Evolutionary conservation across 495 filamentous ascomycete genomes (phyloP).

Genomic region (Talaromyces thailandensis): DNA sequence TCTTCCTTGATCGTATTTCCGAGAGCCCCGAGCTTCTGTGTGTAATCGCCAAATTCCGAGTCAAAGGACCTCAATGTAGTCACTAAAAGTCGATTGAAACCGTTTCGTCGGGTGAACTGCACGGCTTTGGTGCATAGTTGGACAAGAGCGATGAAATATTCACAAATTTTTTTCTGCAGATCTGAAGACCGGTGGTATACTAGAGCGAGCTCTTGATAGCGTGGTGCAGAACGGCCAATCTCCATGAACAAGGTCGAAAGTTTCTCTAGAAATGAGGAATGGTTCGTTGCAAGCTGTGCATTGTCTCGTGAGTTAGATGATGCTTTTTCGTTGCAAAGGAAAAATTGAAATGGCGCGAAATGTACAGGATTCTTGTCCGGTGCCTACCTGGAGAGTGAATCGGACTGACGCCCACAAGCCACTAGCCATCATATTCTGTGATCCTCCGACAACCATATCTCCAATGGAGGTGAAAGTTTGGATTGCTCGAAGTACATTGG

Average conservation of each 20-base stretch:
- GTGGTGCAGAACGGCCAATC: conserved; percentile 29
- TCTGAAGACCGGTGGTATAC: conserved; percentile 29
- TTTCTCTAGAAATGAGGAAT: conserved; percentile 27
- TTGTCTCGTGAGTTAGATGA: not conserved
- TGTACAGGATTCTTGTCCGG: too few relatives aligned
- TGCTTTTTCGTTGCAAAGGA: too few relatives aligned
- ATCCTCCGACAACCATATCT: conserved; percentile 23
- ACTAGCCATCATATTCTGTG: conserved; percentile 36
- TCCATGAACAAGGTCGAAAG: conserved; percentile 32
- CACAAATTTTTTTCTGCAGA: conserved; percentile 27
- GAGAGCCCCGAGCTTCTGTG: conserved; percentile 24
- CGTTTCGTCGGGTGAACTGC: conserved; percentile 15
- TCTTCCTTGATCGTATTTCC: conserved; percentile 29
- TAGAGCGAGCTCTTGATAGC: conserved; percentile 28
- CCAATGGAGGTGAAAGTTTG: not conserved
- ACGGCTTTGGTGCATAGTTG: conserved; percentile 28
- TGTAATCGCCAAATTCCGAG: conserved; percentile 9
- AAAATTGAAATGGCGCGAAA: too few relatives aligned
- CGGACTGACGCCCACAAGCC: conserved; percentile 34
- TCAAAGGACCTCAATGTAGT: not conserved
- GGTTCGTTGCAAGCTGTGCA: conserved; percentile 1
- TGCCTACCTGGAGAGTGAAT: conserved; percentile 27
- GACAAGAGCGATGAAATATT: conserved; percentile 36
- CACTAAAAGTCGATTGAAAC: not conserved
- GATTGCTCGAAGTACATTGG: not conserved